A percentile compares a stretch with the other conserved stretches of the same genome.
phyloP scores from a whole-genome alignment of 139 green algal genomes.

The Pseudopediastrum boryanum region DNA sequence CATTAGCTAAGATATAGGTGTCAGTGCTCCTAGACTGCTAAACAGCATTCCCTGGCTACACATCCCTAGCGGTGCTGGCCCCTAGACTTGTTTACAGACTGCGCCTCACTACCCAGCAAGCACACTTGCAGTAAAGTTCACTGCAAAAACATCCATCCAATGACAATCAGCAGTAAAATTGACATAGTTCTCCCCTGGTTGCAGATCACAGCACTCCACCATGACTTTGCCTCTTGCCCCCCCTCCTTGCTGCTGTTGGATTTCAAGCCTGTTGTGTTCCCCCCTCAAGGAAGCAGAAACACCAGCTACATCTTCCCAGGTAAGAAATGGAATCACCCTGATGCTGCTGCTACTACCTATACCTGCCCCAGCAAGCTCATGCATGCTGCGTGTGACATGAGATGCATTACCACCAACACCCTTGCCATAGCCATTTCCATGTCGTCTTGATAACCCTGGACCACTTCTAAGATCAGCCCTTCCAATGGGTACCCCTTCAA shows the following conservation, averaged over 20 bases:
- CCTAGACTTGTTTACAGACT: too few relatives aligned
- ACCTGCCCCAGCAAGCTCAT: background rate
- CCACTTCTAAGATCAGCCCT: background rate
- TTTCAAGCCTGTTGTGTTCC: too few relatives aligned
- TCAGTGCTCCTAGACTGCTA: too few relatives aligned
- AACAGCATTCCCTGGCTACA: too few relatives aligned
- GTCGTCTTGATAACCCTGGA: background rate
- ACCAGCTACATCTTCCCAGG: background rate
- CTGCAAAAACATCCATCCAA: constrained; percentile 39
- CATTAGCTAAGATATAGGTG: too few relatives aligned
- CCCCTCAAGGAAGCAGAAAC: background rate
- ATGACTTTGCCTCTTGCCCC: background rate
- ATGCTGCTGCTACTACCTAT: background rate
- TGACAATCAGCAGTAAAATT: constrained; percentile 47
- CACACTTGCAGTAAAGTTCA: constrained; percentile 32
- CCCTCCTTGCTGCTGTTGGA: background rate
- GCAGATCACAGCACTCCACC: constrained; percentile 55
- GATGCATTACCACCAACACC: background rate
- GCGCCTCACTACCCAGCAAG: too few relatives aligned
- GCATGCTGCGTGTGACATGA: background rate
- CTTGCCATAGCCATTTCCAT: background rate
- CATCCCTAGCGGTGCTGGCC: too few relatives aligned
- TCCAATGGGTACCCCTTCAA: background rate
- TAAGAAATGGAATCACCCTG: background rate
- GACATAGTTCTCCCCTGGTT: constrained; percentile 38